Evolutionary conservation across 2,329 filamentous ascomycete species (phyloP).

Genomic region (Pestalotiopsis sp.): DNA sequence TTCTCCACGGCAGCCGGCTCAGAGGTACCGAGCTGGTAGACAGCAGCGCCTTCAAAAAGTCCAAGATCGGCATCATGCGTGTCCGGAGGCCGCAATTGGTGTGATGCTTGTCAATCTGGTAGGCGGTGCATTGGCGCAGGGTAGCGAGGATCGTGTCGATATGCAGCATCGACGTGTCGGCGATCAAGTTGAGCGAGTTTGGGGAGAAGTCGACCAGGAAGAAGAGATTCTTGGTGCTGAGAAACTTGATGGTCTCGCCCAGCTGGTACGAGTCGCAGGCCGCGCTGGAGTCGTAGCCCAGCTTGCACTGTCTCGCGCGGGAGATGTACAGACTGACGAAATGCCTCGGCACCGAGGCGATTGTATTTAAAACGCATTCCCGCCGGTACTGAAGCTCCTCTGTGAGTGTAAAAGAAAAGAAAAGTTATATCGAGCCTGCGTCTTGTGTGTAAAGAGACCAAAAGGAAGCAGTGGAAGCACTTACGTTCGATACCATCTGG

Average conservation of each 20-base stretch:
- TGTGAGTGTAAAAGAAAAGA: conserved; percentile 30
- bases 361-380: conserved; percentile 67
- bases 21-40: conserved; percentile 49
- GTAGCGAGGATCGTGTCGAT: conserved; percentile 62
- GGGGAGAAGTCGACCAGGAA: conserved; percentile 61
- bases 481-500: conserved; percentile 69
- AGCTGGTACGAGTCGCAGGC: conserved; percentile 80
- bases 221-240: conserved; percentile 63
- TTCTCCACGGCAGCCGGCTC: conserved; percentile 49
- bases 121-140: conserved; percentile 68
- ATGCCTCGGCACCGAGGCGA: conserved; percentile 70
- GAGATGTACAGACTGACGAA: conserved; percentile 71
- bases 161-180: conserved; percentile 59
- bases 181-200: conserved; percentile 45
- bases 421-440: background rate
- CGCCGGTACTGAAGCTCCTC: conserved; percentile 70
- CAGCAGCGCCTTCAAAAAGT: conserved; percentile 63
- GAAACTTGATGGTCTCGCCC: conserved; percentile 76
- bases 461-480: conserved; percentile 20
- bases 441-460: background rate
- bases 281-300: conserved; percentile 73
- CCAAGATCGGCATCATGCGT: conserved; percentile 66
- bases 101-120: conserved; percentile 76
- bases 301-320: conserved; percentile 65
- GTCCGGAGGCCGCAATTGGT: conserved; percentile 72